A percentile compares a stretch with the other conserved stretches of the same genome.
Evolutionary conservation across 257 asterid species (phyloP).

Genomic region (Cordia subcordata): DNA sequence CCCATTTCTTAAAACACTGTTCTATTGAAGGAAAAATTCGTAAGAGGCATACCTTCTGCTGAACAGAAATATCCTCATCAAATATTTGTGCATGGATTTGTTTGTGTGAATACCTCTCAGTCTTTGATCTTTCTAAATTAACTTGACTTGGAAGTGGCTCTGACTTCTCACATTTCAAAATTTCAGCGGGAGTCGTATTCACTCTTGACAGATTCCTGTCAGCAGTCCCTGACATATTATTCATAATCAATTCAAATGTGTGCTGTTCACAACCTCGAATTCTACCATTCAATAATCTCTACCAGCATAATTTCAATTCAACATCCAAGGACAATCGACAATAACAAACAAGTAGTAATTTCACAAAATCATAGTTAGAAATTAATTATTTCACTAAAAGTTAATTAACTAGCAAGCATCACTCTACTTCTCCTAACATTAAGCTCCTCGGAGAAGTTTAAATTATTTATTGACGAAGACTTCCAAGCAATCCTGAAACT

Average conservation of each 20-base stretch:
- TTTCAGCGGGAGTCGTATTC: constrained; percentile 44
- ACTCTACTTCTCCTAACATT: too few relatives aligned
- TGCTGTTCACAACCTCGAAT: background rate
- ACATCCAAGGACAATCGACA: background rate
- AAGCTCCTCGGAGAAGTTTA: too few relatives aligned
- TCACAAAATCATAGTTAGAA: background rate
- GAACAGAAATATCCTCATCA: constrained; percentile 62
- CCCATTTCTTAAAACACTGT: background rate
- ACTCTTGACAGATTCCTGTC: constrained; percentile 37
- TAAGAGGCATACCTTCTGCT: constrained; percentile 68
- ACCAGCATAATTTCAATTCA: background rate
- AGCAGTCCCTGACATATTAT: constrained; percentile 39
- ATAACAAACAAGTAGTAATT: background rate
- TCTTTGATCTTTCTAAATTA: constrained; percentile 56
- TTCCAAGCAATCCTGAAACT: too few relatives aligned
- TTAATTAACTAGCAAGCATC: too few relatives aligned
- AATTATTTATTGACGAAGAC: too few relatives aligned
- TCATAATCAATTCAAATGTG: constrained; percentile 2
- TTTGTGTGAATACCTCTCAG: constrained; percentile 53
- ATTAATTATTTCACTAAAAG: too few relatives aligned
- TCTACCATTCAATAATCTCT: background rate
- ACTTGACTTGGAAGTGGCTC: constrained; percentile 27
- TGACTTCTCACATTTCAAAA: constrained; percentile 34
- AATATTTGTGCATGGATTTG: constrained; percentile 52
- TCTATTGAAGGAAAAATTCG: background rate